Evolutionary conservation across 768 basidiomycete species (phyloP).

Genomic region (Phlebiopsis flavidoalba): DNA sequence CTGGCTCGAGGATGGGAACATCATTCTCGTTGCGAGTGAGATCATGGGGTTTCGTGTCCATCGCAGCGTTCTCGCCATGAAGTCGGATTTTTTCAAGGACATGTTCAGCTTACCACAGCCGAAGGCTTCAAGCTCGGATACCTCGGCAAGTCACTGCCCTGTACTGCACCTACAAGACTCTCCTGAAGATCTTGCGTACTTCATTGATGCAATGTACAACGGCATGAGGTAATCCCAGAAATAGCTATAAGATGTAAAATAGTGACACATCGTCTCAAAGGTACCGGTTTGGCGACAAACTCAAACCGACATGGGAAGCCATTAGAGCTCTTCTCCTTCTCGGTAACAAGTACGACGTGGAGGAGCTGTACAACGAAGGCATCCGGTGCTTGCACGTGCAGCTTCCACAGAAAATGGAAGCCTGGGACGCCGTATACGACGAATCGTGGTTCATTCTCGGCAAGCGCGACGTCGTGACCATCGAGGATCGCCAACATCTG

Average conservation of each 20-base stretch:
- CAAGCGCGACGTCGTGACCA: not conserved
- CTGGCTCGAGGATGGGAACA: conserved; percentile 4
- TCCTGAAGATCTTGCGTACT: not conserved
- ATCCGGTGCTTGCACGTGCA: not conserved
- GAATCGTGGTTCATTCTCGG: not conserved
- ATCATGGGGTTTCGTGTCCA: conserved; percentile 18
- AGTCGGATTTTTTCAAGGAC: conserved; percentile 6
- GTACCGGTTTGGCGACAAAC: not conserved
- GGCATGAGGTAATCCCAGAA: not conserved
- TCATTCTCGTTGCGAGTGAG: conserved; percentile 3
- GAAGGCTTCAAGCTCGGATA: no score
- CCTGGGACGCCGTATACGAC: conserved; percentile 1
- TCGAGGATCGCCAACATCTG: conserved; percentile 6
- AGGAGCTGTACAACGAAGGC: conserved; percentile 6
- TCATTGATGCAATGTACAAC: conserved; percentile 7
- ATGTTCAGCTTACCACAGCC: conserved; percentile 8
- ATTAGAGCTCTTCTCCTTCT: conserved; percentile 2
- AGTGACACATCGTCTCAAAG: no score
- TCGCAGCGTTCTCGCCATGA: not conserved
- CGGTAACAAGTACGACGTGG: conserved; percentile 7
- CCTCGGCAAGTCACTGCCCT: not conserved
- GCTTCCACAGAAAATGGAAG: not conserved
- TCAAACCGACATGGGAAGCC: not conserved
- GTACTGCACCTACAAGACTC: conserved; percentile 1
- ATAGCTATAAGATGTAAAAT: no score